Base-by-base conservation (phyloP, 306 rosid species). In the Astragalus membranaceus region DNA sequence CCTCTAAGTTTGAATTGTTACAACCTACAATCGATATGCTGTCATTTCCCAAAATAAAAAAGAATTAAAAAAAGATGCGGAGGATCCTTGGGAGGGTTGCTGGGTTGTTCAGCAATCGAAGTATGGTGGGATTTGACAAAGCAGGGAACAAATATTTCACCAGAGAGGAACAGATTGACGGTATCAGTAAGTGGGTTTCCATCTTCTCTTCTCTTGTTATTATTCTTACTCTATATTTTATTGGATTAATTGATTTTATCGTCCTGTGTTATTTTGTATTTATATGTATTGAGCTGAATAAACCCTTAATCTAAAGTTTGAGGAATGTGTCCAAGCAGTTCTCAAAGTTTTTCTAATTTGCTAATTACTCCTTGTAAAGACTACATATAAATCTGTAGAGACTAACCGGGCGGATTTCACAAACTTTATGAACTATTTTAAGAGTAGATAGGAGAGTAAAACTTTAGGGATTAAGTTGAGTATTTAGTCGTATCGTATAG, bases 101-200 rank as follows among this genome's bases (percentile, higher is more conserved):
- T 67, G 86, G 85, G 79, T 80, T 79, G 53, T 75, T 90, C 17
- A 67, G 77, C 80, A 81, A 48, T 61, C 82, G 88, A 80, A 81
- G 67, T 67, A 63, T 37, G 78, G 87, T 60, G 49, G 97, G 98
- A 49, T 64, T 63, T 15, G 98, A 93, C 80, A 90, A 82, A 84
- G 67, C 88, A 9, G 97, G 98, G 59, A 93, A 93, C 69, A 80
- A 70, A 58, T 93, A 90, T 80, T 90, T 93, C 75, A 58, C 88
- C 41, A 83, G 75, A 80, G 80, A 64, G 9, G 96, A 88, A 75
- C 84, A 82, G 58, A 6, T 93, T 42, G 98, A 90, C 75, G 97
- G 97, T 14, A 50, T 78, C 83, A 51, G 98, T 93, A 83, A 84
- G 96, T 84, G 64, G 48, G 56, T 79, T 73, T 81, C 67, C 71